Evolutionary conservation across 2,329 filamentous ascomycete genomes (phyloP).

Genomic region (Penicillium sp.): DNA sequence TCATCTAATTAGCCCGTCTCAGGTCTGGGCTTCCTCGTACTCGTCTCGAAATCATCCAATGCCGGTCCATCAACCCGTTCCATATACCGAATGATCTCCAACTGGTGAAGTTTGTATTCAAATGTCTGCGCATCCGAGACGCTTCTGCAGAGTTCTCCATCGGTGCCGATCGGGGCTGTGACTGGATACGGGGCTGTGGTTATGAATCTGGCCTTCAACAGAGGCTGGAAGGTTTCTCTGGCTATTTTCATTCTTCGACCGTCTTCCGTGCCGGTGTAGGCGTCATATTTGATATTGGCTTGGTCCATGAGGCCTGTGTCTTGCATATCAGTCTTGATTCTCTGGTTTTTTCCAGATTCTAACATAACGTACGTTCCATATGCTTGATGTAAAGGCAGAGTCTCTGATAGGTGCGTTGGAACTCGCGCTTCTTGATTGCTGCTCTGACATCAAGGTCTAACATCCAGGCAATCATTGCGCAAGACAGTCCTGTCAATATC

Average conservation of each 20-base stretch:
- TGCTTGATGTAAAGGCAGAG: constrained; percentile 8
- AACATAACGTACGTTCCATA: constrained; percentile 1
- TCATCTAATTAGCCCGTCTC: background rate
- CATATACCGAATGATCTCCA: constrained; percentile 6
- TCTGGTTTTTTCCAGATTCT: background rate
- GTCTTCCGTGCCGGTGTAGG: background rate
- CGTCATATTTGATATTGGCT: background rate
- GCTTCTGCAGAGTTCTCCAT: background rate
- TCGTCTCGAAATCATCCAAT: constrained; percentile 2
- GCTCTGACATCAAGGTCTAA: constrained; percentile 4
- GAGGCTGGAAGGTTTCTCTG: background rate
- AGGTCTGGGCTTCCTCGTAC: background rate
- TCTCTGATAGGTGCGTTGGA: constrained; percentile 2
- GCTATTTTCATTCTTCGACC: background rate
- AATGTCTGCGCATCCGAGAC: constrained; percentile 6
- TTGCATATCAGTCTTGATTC: background rate
- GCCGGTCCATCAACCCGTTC: background rate
- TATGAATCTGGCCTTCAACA: constrained; percentile 1
- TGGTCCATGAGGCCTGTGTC: background rate
- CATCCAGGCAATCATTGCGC: constrained; percentile 10
- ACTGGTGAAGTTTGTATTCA: constrained; percentile 8
- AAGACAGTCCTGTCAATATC: background rate
- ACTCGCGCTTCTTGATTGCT: constrained; percentile 4
- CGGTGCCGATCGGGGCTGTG: background rate
- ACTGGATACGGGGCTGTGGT: background rate